Percentiles rank a stretch among this genome's conserved stretches.
Conservation (phyloP, 1,139 yeast genomes). For the Hansenula sp. region DNA sequence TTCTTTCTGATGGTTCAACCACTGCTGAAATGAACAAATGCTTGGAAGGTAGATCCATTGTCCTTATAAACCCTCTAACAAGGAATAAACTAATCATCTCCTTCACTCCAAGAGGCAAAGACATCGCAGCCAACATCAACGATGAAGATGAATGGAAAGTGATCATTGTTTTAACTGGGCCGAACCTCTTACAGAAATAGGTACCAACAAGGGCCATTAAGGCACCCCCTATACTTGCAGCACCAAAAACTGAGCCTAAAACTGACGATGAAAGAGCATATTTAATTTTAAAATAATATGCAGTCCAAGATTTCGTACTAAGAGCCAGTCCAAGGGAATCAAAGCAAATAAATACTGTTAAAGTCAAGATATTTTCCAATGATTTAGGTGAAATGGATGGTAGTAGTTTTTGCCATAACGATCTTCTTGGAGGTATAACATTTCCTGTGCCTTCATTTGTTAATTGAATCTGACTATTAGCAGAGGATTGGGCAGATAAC, state of each 20-base stretch:
- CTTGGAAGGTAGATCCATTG: constrained; percentile 90
- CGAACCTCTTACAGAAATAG: constrained; percentile 38
- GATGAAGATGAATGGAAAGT: constrained; percentile 43
- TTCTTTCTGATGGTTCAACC: constrained; percentile 63
- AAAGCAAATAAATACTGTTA: constrained; percentile 36
- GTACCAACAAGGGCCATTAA: constrained; percentile 40
- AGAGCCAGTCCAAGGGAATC: constrained; percentile 44
- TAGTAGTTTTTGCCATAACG: constrained; percentile 3
- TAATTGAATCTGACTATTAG: too few species aligned
- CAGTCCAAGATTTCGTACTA: constrained; percentile 42
- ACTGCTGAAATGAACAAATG: constrained; percentile 73
- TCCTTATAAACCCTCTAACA: constrained; percentile 33
- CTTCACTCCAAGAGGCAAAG: constrained; percentile 32
- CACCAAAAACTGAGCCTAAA: constrained; percentile 38
- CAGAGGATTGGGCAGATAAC: constrained; percentile 12
- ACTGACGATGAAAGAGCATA: constrained; percentile 32
- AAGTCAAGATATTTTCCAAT: constrained; percentile 28
- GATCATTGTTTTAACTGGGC: constrained; percentile 43
- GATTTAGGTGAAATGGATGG: constrained; percentile 15
- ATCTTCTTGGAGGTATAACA: neutral
- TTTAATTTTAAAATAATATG: constrained; percentile 36
- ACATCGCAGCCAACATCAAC: constrained; percentile 34
- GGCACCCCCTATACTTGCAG: constrained; percentile 37
- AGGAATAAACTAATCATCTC: constrained; percentile 27
- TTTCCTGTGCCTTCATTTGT: constrained; percentile 11